Evolutionary conservation across 192 early-diverging fungal genomes (phyloP).

Genomic region (Helicostylum pulchrum): DNA sequence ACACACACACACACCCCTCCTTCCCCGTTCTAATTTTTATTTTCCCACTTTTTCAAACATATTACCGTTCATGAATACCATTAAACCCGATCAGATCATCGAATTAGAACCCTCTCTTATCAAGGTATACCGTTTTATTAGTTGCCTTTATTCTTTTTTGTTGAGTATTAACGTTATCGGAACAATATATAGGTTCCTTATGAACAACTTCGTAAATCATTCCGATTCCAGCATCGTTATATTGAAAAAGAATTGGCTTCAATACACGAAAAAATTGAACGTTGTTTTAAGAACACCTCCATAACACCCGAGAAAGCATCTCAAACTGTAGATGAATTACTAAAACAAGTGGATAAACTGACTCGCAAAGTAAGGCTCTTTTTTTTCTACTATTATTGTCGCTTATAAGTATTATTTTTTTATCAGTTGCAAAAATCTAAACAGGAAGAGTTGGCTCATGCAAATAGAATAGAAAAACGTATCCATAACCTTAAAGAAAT

Average conservation of each 20-base stretch:
- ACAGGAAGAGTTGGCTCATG: conserved; percentile 68
- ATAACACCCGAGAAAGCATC: conserved; percentile 52
- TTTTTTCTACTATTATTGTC: background rate
- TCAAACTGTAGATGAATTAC: conserved; percentile 60
- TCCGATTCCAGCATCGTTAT: conserved; percentile 71
- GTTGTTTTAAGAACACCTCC: conserved; percentile 42
- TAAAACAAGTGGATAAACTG: conserved; percentile 60
- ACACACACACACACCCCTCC: too few relatives aligned
- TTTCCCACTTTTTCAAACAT: background rate
- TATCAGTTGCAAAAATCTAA: conserved; percentile 67
- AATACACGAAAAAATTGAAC: conserved; percentile 43
- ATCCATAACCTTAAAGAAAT: conserved; percentile 78
- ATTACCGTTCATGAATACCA: conserved; percentile 55
- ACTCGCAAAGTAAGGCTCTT: conserved; percentile 66
- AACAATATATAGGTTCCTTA: conserved; percentile 64
- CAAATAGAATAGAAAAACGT: conserved; percentile 67
- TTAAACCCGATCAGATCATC: conserved; percentile 77
- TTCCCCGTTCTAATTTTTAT: background rate
- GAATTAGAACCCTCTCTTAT: conserved; percentile 92
- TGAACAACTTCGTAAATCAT: conserved; percentile 79
- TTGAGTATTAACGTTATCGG: background rate
- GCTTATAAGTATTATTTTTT: background rate
- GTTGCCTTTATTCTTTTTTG: too few relatives aligned
- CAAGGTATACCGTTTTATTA: conserved; percentile 56
- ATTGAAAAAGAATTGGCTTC: conserved; percentile 76